Conservation (phyloP, 163 green algal species). For the Picocystis sp. region DNA sequence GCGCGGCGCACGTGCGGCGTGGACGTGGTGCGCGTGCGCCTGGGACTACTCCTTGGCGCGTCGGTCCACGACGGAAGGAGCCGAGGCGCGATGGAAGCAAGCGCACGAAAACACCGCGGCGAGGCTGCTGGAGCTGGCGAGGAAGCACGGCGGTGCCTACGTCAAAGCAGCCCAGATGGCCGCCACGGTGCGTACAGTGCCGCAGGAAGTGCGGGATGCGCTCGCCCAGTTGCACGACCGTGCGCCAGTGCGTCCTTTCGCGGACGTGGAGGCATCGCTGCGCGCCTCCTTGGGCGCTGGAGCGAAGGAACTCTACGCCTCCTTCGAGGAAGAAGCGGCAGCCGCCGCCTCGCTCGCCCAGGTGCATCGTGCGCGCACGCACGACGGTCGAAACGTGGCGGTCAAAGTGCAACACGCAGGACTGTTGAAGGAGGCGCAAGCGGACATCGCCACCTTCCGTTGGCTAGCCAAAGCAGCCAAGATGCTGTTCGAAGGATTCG, state of each 20-base stretch:
- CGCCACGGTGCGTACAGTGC: conserved; percentile 40
- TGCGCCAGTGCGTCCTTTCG: conserved; percentile 30
- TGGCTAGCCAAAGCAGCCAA: conserved; percentile 35
- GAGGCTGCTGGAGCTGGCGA: too few species aligned
- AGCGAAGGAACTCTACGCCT: conserved; percentile 43
- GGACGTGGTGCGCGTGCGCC: too few species aligned
- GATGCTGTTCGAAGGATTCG: conserved; percentile 37
- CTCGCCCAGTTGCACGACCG: conserved; percentile 59
- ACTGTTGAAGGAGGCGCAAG: conserved; percentile 30
- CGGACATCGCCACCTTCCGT: conserved; percentile 52
- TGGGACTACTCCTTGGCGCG: too few species aligned
- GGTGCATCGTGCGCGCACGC: conserved; percentile 63
- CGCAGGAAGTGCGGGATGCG: conserved; percentile 45
- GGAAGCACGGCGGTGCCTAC: conserved; percentile 62
- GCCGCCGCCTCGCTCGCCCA: conserved; percentile 78
- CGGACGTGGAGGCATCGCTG: conserved; percentile 28
- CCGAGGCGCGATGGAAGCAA: too few species aligned
- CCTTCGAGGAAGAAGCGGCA: conserved; percentile 41
- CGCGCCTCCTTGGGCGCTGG: conserved; percentile 33
- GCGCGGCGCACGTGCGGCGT: too few species aligned
- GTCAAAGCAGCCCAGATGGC: conserved; percentile 77
- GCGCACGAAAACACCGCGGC: too few species aligned
- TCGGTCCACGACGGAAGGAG: too few species aligned
- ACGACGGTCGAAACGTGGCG: conserved; percentile 48
- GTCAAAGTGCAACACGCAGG: conserved; percentile 85